Conservation (phyloP, 345 rosid genomes). For the Citrus reticulata region DNA sequence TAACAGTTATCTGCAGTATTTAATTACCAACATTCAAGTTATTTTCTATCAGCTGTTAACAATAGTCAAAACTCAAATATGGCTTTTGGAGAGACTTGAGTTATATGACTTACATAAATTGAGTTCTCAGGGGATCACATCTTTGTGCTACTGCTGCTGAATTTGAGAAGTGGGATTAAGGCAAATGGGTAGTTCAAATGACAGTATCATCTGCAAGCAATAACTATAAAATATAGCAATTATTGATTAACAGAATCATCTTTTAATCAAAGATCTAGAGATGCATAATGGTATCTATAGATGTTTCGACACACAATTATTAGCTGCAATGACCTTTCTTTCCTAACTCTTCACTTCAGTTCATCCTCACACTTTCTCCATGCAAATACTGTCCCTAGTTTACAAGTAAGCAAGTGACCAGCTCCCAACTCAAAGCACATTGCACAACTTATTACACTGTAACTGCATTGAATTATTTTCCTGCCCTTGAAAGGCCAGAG, state of each 20-base stretch:
- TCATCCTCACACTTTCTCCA: not conserved
- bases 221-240: not conserved
- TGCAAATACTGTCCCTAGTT: not conserved
- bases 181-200: conserved; percentile 70
- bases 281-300: no score
- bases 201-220: conserved; percentile 56
- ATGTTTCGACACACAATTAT: no score
- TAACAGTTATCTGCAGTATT: conserved; percentile 34
- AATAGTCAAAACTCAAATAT: not conserved
- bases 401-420: no score
- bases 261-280: not conserved
- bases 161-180: conserved; percentile 62
- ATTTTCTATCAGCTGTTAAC: not conserved
- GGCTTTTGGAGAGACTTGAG: not conserved
- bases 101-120: conserved; percentile 27
- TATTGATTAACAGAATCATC: not conserved
- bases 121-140: conserved; percentile 73
- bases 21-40: no score
- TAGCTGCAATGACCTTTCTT: not conserved
- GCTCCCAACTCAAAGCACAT: no score
- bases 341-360: not conserved
- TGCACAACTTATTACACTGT: no score
- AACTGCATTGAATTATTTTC: not conserved
- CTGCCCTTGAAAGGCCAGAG: not conserved
- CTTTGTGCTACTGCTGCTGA: conserved; percentile 59